Conservation (phyloP, 805 yeast genomes). For the Priceomyces medius region DNA sequence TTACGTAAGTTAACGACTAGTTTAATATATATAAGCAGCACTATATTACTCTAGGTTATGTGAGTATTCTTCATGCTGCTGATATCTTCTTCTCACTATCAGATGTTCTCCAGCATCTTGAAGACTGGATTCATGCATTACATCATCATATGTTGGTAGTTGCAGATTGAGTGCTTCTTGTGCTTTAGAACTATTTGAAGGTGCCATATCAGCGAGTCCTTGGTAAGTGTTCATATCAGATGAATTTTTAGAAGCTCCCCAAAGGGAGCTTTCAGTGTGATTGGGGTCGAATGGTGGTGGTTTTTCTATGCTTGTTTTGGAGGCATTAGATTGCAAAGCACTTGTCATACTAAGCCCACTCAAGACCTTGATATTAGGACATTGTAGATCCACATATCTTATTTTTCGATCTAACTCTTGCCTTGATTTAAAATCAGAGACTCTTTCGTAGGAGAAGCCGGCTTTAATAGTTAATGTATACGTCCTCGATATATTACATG, state of each 20-base stretch:
- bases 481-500: conserved; percentile 53
- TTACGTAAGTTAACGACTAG: not conserved
- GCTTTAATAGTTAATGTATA: conserved; percentile 20
- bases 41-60: conserved; percentile 16
- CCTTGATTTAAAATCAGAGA: conserved; percentile 19
- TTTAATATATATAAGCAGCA: not conserved
- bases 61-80: conserved; percentile 29
- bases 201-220: not conserved
- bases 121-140: conserved; percentile 25
- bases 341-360: conserved; percentile 32
- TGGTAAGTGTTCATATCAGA: not conserved
- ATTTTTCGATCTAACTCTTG: conserved; percentile 20
- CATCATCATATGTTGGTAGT: conserved; percentile 41
- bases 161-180: not conserved
- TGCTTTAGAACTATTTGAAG: not conserved
- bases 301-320: conserved; percentile 15
- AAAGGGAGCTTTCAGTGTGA: not conserved
- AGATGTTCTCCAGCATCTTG: conserved; percentile 34
- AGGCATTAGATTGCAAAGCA: conserved; percentile 24
- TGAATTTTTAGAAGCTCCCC: not conserved
- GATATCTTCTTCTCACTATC: conserved; percentile 34
- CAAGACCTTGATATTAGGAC: conserved; percentile 32
- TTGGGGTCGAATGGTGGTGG: not conserved
- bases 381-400: conserved; percentile 28
- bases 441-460: conserved; percentile 25